Evolutionary conservation across 306 rosid species (phyloP).

Genomic region (Malus domestica): ASM211411v1 NC_041803.1:6931001-6931500

Average conservation of each 20-base stretch:
- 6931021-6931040: slow-evolving; percentile 65
- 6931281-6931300: slow-evolving; percentile 46
- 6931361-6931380: slow-evolving; percentile 50
- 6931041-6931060: slow-evolving; percentile 59
- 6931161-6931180: slow-evolving; percentile 63
- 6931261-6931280: slow-evolving; percentile 56
- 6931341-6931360: slow-evolving; percentile 63
- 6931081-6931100: slow-evolving; percentile 70
- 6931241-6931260: slow-evolving; percentile 36
- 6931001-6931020: slow-evolving; percentile 57
- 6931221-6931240: slow-evolving; percentile 75
- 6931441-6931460: slow-evolving; percentile 45
- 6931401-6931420: slow-evolving; percentile 61
- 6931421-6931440: slow-evolving; percentile 79
- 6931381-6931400: slow-evolving; percentile 76
- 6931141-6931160: slow-evolving; percentile 86
- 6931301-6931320: slow-evolving; percentile 47
- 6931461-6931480: slow-evolving; percentile 53
- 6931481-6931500: slow-evolving; percentile 39
- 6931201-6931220: slow-evolving; percentile 54
- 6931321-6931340: slow-evolving; percentile 74
- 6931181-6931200: slow-evolving; percentile 55
- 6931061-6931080: slow-evolving; percentile 83
- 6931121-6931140: slow-evolving; percentile 56
- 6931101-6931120: slow-evolving; percentile 65